Base-by-base conservation (phyloP, 441 rosid genomes). In the Bruguiera hainesii region DNA sequence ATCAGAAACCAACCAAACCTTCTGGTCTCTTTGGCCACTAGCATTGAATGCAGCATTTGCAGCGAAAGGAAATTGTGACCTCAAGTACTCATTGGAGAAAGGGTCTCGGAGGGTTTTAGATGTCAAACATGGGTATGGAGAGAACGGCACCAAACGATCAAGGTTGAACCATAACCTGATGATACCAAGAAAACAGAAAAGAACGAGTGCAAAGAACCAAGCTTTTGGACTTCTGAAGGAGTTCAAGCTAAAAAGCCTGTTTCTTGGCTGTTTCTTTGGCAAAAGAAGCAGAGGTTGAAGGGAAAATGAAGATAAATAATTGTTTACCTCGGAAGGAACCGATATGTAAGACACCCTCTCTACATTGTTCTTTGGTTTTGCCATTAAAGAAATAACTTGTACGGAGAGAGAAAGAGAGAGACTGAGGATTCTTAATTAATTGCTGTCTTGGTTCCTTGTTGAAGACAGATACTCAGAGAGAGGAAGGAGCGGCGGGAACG, bases 321-420 rank as follows among this genome's bases (percentile, higher is more conserved):
- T 88, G 56, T 84, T 90, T 64, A 88, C 83, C 73, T 81, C 90
- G 37, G 93, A 80, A 28, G 91, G 90, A 49, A 93, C 91, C 11
- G 89, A 82, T 57, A 92, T 87, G 83, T 82, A 90, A 18, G 83
- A 78, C 35, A 84, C 82, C 71, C 74, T 84, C 60, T 74, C 67
- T 13, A 72, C 65, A 70, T 56, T 77, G 70, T 67, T 77, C 82
- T 87, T 87, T 39, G 84, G 61, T 73, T 79, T 83, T 8, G 84
- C 91, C 97, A 88, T 90, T 61, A 35, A n/a, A 46, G 66, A 63
- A 30, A 60, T 28, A 9, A 53, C 21, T 53, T 21, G 33, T 21
- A 33, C 21, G 33, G 3, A 18, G 21, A 19, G 26, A 29, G 23
- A 33, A 11, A n/a, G 6, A 30, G 73, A 59, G 62, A 79, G 64